Evolutionary conservation across 306 rosid genomes (phyloP).

Genomic region (Carpinus fangiana): DNA sequence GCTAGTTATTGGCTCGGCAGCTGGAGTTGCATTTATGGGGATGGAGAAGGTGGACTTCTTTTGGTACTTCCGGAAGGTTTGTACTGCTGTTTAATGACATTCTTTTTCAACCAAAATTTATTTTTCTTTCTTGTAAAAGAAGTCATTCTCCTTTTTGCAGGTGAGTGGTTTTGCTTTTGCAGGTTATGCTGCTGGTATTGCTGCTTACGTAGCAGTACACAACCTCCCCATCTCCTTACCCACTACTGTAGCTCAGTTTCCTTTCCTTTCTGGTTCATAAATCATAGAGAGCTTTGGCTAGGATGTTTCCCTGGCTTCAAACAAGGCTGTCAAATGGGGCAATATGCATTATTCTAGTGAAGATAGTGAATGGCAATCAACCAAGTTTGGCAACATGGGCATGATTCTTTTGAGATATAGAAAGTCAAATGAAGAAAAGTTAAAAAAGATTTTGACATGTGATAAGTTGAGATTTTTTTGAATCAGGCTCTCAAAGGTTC

Average conservation of each 20-base stretch:
- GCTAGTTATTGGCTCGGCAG: constrained; percentile 91
- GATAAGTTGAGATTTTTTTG: not conserved
- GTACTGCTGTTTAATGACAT: not conserved
- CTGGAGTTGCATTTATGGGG: constrained; percentile 99
- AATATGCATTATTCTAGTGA: not conserved
- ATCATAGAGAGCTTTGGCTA: constrained; percentile 15
- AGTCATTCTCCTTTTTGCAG: constrained; percentile 42
- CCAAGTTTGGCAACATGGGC: constrained; percentile 5
- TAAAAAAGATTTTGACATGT: not conserved
- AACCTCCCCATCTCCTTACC: constrained; percentile 66
- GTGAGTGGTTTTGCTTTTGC: constrained; percentile 94
- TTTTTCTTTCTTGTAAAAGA: constrained; percentile 10
- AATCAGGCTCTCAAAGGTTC: not conserved
- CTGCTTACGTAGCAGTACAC: constrained; percentile 65
- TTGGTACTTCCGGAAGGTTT: constrained; percentile 92
- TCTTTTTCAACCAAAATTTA: constrained; percentile 7
- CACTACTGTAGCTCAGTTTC: constrained; percentile 67
- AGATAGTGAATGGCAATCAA: not conserved
- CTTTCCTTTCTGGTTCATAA: constrained; percentile 67
- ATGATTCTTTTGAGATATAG: constrained; percentile 7
- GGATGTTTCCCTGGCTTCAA: constrained; percentile 22
- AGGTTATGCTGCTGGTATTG: constrained; percentile 90
- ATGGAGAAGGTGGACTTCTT: constrained; percentile 98
- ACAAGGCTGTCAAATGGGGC: not conserved
- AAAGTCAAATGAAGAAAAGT: constrained; percentile 1